phyloP scores from a whole-genome alignment of 345 rosid species.

The Eutrema heterophyllum region DNA sequence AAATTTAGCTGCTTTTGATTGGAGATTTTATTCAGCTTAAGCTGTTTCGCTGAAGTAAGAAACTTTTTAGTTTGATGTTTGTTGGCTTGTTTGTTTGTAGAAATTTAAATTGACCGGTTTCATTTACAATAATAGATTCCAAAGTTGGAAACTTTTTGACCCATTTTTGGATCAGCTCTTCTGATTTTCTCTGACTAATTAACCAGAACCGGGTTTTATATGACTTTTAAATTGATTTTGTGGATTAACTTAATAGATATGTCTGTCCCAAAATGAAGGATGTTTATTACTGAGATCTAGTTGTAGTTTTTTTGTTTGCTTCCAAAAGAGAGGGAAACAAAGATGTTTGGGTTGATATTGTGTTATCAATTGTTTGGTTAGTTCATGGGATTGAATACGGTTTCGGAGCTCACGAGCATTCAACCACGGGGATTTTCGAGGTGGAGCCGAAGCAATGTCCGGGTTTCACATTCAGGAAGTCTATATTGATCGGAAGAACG shows the following conservation, averaged over 20 bases:
- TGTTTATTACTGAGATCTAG: background rate
- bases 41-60: background rate
- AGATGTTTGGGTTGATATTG: background rate
- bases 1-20: background rate
- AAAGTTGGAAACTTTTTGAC: slow-evolving; percentile 24
- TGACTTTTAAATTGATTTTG: background rate
- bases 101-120: slow-evolving; percentile 17
- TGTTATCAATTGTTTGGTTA: slow-evolving; percentile 12
- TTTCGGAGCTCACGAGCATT: slow-evolving; percentile 86
- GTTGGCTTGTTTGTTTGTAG: slow-evolving; percentile 14
- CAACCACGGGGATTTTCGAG: slow-evolving; percentile 83
- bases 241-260: background rate
- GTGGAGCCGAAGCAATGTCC: slow-evolving; percentile 93
- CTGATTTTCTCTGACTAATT: background rate
- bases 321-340: background rate
- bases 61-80: slow-evolving; percentile 4
- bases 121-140: slow-evolving; percentile 13
- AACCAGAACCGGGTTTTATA: background rate
- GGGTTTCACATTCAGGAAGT: slow-evolving; percentile 90
- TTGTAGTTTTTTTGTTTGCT: slow-evolving; percentile 1
- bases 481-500: slow-evolving; percentile 90
- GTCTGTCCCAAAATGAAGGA: slow-evolving; percentile 13
- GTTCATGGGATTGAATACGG: slow-evolving; percentile 93
- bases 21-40: background rate
- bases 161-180: background rate